Conservation (phyloP, 1,139 yeast genomes). For the Diutina mesorugosa region DNA sequence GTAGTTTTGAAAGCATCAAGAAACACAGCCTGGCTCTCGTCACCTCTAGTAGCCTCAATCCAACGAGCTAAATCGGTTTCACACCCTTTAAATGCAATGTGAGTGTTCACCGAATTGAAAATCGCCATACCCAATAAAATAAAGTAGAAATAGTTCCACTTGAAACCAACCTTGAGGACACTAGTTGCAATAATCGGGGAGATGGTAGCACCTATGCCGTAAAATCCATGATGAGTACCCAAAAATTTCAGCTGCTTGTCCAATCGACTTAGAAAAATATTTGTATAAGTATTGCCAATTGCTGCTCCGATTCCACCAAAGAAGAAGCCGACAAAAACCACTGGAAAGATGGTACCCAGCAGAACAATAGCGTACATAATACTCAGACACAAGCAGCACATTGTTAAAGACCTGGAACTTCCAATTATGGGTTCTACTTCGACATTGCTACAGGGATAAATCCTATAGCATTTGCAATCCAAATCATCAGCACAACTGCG, state of each 20-base stretch:
- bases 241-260: slow-evolving; percentile 35
- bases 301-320: slow-evolving; percentile 53
- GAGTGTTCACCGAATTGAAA: slow-evolving; percentile 13
- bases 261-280: slow-evolving; percentile 41
- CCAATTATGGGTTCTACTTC: slow-evolving; percentile 26
- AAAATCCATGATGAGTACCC: slow-evolving; percentile 44
- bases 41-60: slow-evolving; percentile 9
- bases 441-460: slow-evolving; percentile 23
- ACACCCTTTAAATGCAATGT: slow-evolving; percentile 26
- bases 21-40: background rate
- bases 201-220: slow-evolving; percentile 53
- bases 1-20: slow-evolving; percentile 19
- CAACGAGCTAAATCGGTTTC: slow-evolving; percentile 28
- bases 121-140: slow-evolving; percentile 30
- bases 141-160: slow-evolving; percentile 43
- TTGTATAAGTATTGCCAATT: slow-evolving; percentile 39
- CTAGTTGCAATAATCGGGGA: slow-evolving; percentile 48
- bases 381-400: slow-evolving; percentile 22
- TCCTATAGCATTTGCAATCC: slow-evolving; percentile 32
- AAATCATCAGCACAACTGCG: slow-evolving; percentile 29
- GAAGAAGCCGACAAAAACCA: slow-evolving; percentile 39
- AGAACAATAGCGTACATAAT: slow-evolving; percentile 28
- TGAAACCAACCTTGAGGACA: slow-evolving; percentile 30
- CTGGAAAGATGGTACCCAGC: slow-evolving; percentile 22
- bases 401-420: slow-evolving; percentile 18